phyloP scores from a whole-genome alignment of 169 alveolate species.

The Besnoitia besnoiti region DNA sequence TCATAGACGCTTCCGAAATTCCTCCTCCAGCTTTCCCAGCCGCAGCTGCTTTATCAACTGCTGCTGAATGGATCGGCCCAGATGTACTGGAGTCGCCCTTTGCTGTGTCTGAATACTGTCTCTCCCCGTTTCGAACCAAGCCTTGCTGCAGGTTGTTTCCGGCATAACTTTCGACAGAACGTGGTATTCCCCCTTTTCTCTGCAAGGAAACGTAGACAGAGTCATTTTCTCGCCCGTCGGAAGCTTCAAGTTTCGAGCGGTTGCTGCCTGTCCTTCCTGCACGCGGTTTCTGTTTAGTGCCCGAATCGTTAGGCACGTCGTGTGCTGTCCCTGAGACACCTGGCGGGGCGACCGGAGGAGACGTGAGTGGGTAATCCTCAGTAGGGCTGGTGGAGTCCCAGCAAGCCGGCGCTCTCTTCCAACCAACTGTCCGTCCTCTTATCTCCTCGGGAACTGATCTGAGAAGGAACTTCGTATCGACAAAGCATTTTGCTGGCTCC shows the following conservation, averaged over 20 bases:
- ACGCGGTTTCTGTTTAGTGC: neutral
- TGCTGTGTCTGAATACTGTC: neutral
- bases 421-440: neutral
- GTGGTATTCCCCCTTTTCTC: neutral
- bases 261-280: neutral
- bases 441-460: neutral
- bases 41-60: neutral
- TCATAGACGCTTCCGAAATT: neutral
- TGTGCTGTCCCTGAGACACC: neutral
- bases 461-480: neutral
- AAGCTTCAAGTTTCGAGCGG: neutral
- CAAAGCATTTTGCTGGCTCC: neutral
- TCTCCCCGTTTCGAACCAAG: neutral
- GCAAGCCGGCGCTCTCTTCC: conserved; percentile 29
- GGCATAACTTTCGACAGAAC: neutral
- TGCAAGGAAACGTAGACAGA: neutral
- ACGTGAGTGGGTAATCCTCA: neutral
- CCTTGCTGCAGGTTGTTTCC: neutral
- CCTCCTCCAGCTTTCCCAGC: neutral
- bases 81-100: neutral
- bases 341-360: neutral
- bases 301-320: neutral
- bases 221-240: neutral
- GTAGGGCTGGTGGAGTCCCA: neutral
- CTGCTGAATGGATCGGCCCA: neutral